phyloP scores from a whole-genome alignment of 2,329 filamentous ascomycete species.

The Penicillium rolfsii region DNA sequence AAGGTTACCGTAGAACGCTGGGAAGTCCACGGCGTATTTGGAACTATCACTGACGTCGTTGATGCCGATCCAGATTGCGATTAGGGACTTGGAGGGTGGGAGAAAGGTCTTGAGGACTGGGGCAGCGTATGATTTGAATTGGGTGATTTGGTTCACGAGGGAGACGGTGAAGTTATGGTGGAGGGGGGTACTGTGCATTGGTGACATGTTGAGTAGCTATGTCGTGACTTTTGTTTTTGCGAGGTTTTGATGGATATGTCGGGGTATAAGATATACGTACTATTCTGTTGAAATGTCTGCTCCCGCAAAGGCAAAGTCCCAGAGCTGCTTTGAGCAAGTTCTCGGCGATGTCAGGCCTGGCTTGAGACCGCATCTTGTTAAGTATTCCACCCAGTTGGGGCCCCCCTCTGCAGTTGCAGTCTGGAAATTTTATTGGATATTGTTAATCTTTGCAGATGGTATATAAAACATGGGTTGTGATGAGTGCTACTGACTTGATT shows the following conservation, averaged over 20 bases:
- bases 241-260: background rate
- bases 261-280: constrained; percentile 27
- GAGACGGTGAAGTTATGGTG: constrained; percentile 57
- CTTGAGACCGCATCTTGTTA: constrained; percentile 56
- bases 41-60: constrained; percentile 60
- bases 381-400: constrained; percentile 59
- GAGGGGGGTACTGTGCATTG: constrained; percentile 45
- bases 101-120: constrained; percentile 42
- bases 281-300: constrained; percentile 53
- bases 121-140: constrained; percentile 53
- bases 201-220: background rate
- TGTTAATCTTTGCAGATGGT: background rate
- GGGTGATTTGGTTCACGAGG: constrained; percentile 55
- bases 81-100: constrained; percentile 45
- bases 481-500: constrained; percentile 39
- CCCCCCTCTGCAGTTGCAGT: constrained; percentile 57
- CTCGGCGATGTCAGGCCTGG: constrained; percentile 49
- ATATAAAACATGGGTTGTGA: too few relatives aligned
- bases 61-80: constrained; percentile 60
- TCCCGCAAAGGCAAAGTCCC: constrained; percentile 62
- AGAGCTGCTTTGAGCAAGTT: constrained; percentile 54
- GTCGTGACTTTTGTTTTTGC: background rate
- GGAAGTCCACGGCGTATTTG: constrained; percentile 50
- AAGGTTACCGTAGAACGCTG: constrained; percentile 50
- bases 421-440: constrained; percentile 27